A percentile compares a stretch with the other conserved stretches of the same genome.
phyloP scores from a whole-genome alignment of 2,329 filamentous ascomycete genomes.

The Microsporum canis region DNA sequence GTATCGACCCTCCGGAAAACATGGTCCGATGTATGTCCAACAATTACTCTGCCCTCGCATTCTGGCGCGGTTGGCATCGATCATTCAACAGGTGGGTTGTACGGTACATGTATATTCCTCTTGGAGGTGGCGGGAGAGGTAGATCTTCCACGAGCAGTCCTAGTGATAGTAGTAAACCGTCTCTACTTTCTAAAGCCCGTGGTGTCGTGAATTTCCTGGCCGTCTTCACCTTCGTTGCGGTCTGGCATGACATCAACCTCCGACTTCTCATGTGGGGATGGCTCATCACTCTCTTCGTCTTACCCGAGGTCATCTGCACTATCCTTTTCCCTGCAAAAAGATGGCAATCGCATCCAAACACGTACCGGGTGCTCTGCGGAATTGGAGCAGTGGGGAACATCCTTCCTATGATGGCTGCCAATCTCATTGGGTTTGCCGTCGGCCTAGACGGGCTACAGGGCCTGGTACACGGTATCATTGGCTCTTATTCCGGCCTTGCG shows the following conservation, averaged over 20 bases:
- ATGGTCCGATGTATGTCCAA: constrained; percentile 95
- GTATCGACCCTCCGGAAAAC: constrained; percentile 91
- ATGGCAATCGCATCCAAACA: constrained; percentile 58
- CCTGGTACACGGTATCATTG: constrained; percentile 63
- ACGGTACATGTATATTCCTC: constrained; percentile 83
- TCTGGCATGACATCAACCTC: constrained; percentile 96
- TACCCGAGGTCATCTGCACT: constrained; percentile 68
- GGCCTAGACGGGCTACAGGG: constrained; percentile 76
- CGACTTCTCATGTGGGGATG: constrained; percentile 90
- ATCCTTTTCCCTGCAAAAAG: constrained; percentile 60
- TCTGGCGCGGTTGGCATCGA: constrained; percentile 95
- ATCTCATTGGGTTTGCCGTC: constrained; percentile 88
- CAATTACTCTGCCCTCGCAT: constrained; percentile 81
- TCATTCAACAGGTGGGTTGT: constrained; percentile 91
- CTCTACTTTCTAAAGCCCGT: constrained; percentile 40
- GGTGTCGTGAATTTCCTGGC: constrained; percentile 65
- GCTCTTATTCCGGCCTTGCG: constrained; percentile 60
- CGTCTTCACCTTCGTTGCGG: constrained; percentile 91
- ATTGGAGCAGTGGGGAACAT: constrained; percentile 72
- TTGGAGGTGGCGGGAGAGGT: constrained; percentile 54
- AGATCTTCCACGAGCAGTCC: constrained; percentile 22
- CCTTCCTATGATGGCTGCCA: constrained; percentile 91
- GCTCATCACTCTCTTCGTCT: constrained; percentile 86
- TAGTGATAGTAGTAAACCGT: constrained; percentile 18
- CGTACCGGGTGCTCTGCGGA: constrained; percentile 70